Conservation (phyloP, 768 basidiomycete species). For the Hypsizygus marmoreus region DNA sequence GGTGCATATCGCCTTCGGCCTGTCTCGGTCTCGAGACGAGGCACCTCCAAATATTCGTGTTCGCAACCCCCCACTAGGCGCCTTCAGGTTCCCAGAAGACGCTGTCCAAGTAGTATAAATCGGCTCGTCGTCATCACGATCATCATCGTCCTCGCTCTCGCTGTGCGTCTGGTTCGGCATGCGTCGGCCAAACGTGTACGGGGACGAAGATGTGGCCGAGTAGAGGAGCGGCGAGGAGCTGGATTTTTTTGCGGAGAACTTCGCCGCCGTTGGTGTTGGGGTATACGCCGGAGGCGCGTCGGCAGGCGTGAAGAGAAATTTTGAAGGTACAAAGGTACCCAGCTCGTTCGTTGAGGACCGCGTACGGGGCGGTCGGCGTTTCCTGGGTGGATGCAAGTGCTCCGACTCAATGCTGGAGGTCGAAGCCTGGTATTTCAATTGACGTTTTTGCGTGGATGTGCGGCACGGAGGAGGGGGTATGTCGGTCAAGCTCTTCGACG, state of each 20-base stretch:
- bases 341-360: slow-evolving; percentile 18
- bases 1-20: slow-evolving; percentile 61
- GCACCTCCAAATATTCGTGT: slow-evolving; percentile 32
- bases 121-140: slow-evolving; percentile 29
- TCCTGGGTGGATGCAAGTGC: not conserved
- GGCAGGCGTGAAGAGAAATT: slow-evolving; percentile 25
- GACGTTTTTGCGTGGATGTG: too few relatives aligned
- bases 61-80: slow-evolving; percentile 23
- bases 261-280: slow-evolving; percentile 15
- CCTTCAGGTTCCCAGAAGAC: slow-evolving; percentile 9
- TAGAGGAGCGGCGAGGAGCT: slow-evolving; percentile 25
- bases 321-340: slow-evolving; percentile 10
- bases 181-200: slow-evolving; percentile 12
- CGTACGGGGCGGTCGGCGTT: slow-evolving; percentile 11
- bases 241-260: slow-evolving; percentile 21
- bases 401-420: not conserved
- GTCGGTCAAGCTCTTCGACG: not conserved
- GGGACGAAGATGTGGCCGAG: slow-evolving; percentile 12
- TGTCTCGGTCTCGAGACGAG: slow-evolving; percentile 27
- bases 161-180: slow-evolving; percentile 27
- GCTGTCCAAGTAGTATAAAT: slow-evolving; percentile 30
- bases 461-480: not conserved
- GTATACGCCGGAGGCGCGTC: slow-evolving; percentile 24
- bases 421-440: not conserved
- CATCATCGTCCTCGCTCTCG: slow-evolving; percentile 28